These are phyloP conservation scores for Sonneratia caseolaris DNA, from an alignment of 345 rosid genomes.

Conservation along the genomic window DNA sequence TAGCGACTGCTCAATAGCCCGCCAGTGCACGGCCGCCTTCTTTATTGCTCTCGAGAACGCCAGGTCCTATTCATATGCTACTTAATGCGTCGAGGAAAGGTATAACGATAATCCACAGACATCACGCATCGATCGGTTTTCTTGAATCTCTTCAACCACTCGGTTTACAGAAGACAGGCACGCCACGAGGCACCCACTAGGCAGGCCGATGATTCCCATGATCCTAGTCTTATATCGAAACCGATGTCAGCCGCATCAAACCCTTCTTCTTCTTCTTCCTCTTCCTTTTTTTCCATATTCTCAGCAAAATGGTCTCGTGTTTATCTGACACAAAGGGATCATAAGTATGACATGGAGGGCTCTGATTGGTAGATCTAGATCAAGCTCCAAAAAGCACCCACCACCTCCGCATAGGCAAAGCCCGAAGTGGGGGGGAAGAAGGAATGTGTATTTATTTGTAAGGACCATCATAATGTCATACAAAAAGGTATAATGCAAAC, in stretches of 20 bases:
- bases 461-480: not conserved
- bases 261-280: too few relatives aligned
- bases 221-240: too few relatives aligned
- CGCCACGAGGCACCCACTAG: too few relatives aligned
- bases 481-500: not conserved
- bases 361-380: slow-evolving; percentile 37
- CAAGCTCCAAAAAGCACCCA: slow-evolving; percentile 6
- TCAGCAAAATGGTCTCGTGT: not conserved
- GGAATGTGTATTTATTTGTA: too few relatives aligned
- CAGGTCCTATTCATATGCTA: not conserved
- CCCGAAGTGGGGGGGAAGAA: not conserved
- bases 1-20: not conserved
- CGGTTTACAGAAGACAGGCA: too few relatives aligned
- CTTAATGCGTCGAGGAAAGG: not conserved
- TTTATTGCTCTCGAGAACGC: not conserved
- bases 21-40: not conserved
- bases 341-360: not conserved
- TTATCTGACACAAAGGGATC: slow-evolving; percentile 5
- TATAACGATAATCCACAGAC: too few relatives aligned
- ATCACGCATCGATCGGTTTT: too few relatives aligned
- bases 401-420: too few relatives aligned
- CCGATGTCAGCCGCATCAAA: too few relatives aligned
- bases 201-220: too few relatives aligned
- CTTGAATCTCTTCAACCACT: too few relatives aligned
- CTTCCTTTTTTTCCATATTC: too few relatives aligned